Percentiles rank a stretch among this genome's conserved stretches.
These are phyloP conservation scores for Zygosaccharomyces gambellarensis DNA, from an alignment of 805 yeast genomes.

Conservation along the genomic window DNA sequence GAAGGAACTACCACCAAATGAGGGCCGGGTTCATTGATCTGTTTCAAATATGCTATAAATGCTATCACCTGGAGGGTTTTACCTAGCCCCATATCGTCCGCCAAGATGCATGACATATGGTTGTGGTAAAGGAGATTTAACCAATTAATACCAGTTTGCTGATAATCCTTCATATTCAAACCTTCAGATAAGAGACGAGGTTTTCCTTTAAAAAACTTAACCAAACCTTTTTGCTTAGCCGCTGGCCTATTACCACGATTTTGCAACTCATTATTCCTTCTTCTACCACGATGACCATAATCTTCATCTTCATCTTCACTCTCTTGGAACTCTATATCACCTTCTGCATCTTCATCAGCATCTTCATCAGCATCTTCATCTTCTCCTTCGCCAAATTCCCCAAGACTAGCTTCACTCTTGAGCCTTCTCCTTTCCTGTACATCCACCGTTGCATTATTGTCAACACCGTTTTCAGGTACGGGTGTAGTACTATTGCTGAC, in stretches of 20 bases:
- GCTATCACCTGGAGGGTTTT: slow-evolving; percentile 95
- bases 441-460: slow-evolving; percentile 31
- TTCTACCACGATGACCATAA: slow-evolving; percentile 14
- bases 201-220: slow-evolving; percentile 56
- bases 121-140: slow-evolving; percentile 70
- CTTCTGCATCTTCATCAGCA: slow-evolving; percentile 23
- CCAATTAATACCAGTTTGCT: slow-evolving; percentile 98
- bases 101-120: slow-evolving; percentile 83
- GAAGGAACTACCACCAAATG: slow-evolving; percentile 95
- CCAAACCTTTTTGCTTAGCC: slow-evolving; percentile 13
- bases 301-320: slow-evolving; percentile 25
- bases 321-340: slow-evolving; percentile 25
- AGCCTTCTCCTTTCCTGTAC: slow-evolving; percentile 25
- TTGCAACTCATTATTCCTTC: slow-evolving; percentile 24
- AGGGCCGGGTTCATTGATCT: slow-evolving; percentile 58
- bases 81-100: slow-evolving; percentile 99
- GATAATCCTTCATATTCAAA: slow-evolving; percentile 76
- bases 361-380: slow-evolving; percentile 34
- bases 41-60: slow-evolving; percentile 79
- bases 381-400: slow-evolving; percentile 25
- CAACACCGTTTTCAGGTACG: slow-evolving; percentile 13
- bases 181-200: slow-evolving; percentile 64
- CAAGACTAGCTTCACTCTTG: slow-evolving; percentile 17
- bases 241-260: slow-evolving; percentile 9
- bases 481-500: slow-evolving; percentile 22